These are phyloP conservation scores for Colletotrichum siamense DNA, from an alignment of 2,329 filamentous ascomycete species.

Conservation along the genomic window DNA sequence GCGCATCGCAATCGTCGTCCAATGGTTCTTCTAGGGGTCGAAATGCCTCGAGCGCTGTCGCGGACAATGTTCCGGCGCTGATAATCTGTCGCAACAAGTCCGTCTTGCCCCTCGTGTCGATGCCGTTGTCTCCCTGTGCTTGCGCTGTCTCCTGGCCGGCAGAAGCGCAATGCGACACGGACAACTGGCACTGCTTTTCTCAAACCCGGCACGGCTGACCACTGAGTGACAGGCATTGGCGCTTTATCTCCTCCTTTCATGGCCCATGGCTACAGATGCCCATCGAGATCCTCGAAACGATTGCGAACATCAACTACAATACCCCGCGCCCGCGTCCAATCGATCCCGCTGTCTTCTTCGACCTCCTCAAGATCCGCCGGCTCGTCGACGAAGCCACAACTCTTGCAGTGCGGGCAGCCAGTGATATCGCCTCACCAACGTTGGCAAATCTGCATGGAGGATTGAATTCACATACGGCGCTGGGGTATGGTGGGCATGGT, in stretches of 20 bases:
- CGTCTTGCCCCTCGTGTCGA: slow-evolving; percentile 33
- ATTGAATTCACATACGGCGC: slow-evolving; percentile 32
- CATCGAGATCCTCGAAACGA: slow-evolving; percentile 77
- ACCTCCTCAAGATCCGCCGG: slow-evolving; percentile 81
- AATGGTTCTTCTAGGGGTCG: slow-evolving; percentile 20
- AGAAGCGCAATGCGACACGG: not conserved
- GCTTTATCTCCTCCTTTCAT: slow-evolving; percentile 83
- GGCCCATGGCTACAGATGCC: slow-evolving; percentile 84
- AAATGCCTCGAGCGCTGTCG: slow-evolving; percentile 26
- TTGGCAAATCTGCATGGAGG: slow-evolving; percentile 60
- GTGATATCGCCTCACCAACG: slow-evolving; percentile 70
- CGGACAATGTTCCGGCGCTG: slow-evolving; percentile 52
- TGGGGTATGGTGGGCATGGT: slow-evolving; percentile 61
- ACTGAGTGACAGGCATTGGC: slow-evolving; percentile 70
- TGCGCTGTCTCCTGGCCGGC: not conserved
- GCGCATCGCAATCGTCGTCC: slow-evolving; percentile 5
- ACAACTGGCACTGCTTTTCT: not conserved
- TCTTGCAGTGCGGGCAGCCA: slow-evolving; percentile 78
- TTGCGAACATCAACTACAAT: slow-evolving; percentile 82
- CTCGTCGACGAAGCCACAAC: slow-evolving; percentile 82
- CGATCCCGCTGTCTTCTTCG: slow-evolving; percentile 82
- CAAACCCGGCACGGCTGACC: slow-evolving; percentile 15
- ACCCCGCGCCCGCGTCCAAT: slow-evolving; percentile 77
- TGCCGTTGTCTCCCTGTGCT: not conserved
- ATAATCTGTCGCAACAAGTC: slow-evolving; percentile 75